phyloP scores from a whole-genome alignment of 805 yeast genomes.

The Lipomyces yamadae region DNA sequence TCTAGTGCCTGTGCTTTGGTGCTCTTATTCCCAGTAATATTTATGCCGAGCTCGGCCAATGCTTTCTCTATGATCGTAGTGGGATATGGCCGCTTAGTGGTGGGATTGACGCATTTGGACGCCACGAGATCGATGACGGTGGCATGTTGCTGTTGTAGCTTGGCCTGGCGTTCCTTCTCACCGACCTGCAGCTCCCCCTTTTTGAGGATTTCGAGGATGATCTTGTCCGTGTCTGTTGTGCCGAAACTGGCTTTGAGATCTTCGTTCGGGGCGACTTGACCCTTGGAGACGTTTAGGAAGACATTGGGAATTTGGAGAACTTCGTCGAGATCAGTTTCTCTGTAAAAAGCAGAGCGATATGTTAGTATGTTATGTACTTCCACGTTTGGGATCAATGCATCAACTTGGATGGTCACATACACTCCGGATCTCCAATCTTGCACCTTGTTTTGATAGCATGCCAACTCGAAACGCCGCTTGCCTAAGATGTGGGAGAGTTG shows the following conservation, averaged over 20 bases:
- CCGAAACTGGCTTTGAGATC: constrained; percentile 77
- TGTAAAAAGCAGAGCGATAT: constrained; percentile 35
- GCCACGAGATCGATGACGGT: constrained; percentile 83
- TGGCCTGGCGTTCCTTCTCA: constrained; percentile 86
- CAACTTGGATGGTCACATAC: constrained; percentile 39
- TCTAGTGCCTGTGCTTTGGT: constrained; percentile 91
- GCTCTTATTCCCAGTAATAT: constrained; percentile 70
- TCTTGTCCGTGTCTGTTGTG: constrained; percentile 71
- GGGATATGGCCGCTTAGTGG: constrained; percentile 86
- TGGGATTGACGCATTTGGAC: constrained; percentile 90
- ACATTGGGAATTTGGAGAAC: constrained; percentile 96
- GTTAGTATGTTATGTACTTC: neutral
- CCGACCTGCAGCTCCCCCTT: constrained; percentile 95
- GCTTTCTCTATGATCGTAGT: constrained; percentile 93
- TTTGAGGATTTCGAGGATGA: constrained; percentile 77
- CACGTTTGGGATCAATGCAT: neutral
- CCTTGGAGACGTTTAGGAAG: constrained; percentile 89
- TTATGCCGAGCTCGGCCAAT: constrained; percentile 69
- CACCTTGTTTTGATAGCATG: constrained; percentile 95
- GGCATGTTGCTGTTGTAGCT: constrained; percentile 71
- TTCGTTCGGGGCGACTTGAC: constrained; percentile 87
- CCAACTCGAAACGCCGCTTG: constrained; percentile 89
- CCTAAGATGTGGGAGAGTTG: constrained; percentile 33
- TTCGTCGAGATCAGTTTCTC: constrained; percentile 91
- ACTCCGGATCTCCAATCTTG: constrained; percentile 90